Conservation (phyloP, 176 grass and related monocot species). For the Oryza australiensis region DNA sequence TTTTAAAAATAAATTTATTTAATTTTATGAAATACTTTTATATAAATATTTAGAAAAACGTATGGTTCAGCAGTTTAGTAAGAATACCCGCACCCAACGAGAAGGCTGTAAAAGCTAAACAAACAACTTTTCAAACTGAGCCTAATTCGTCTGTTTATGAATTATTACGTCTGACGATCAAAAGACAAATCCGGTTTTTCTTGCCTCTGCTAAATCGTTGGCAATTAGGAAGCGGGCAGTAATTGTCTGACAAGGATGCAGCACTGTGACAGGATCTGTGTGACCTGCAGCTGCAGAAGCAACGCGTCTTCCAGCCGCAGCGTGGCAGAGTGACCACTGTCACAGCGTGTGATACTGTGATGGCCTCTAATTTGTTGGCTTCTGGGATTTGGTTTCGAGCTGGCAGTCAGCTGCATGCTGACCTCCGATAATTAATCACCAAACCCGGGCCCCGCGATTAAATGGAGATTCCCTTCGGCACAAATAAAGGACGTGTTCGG, state of each 20-base stretch:
- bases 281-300: background rate
- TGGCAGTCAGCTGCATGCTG: background rate
- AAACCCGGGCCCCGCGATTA: background rate
- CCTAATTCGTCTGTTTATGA: no score
- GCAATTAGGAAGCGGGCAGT: background rate
- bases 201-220: background rate
- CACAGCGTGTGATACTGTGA: background rate
- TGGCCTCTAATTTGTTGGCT: background rate
- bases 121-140: no score
- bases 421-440: background rate
- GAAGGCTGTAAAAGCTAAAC: no score
- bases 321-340: background rate
- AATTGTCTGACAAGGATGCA: background rate
- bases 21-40: no score
- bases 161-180: no score
- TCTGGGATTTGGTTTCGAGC: background rate
- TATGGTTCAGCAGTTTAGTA: no score
- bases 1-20: no score
- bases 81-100: no score
- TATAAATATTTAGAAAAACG: no score
- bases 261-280: constrained; percentile 10
- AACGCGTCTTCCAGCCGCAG: background rate
- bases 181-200: background rate
- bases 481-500: no score
- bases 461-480: background rate